Conservation (phyloP, 257 asterid species). For the Ophiorrhiza pumila region DNA sequence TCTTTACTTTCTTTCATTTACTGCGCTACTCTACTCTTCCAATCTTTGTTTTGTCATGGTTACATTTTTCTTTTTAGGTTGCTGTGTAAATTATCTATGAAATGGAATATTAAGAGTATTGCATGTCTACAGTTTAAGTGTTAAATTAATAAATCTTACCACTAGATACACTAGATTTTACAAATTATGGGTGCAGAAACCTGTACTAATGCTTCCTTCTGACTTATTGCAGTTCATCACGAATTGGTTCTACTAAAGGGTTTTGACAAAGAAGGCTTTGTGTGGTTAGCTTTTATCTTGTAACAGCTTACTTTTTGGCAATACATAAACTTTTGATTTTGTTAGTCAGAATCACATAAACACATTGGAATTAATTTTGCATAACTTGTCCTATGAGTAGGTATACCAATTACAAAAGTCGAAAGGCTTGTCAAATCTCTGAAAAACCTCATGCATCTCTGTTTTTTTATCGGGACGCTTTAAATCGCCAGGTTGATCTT, state of each 20-base stretch:
- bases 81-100: not conserved
- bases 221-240: constrained; percentile 40
- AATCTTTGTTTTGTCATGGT: not conserved
- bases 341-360: not conserved
- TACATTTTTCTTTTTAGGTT: not conserved
- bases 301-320: not conserved
- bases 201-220: constrained; percentile 4
- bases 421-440: constrained; percentile 37
- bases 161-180: not conserved
- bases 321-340: not conserved
- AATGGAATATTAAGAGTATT: not conserved
- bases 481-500: constrained; percentile 45
- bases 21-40: not conserved
- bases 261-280: constrained; percentile 43
- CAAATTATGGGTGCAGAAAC: not conserved
- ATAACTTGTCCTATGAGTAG: constrained; percentile 23
- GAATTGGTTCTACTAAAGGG: constrained; percentile 49
- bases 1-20: not conserved
- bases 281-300: constrained; percentile 39
- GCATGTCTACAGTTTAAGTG: not conserved
- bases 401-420: constrained; percentile 48
- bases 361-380: not conserved
- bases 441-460: constrained; percentile 46
- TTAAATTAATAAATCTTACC: not conserved
- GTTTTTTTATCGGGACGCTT: constrained; percentile 45